Percentiles rank a stretch among this genome's conserved stretches.
Evolutionary conservation across 495 filamentous ascomycete species (phyloP).

Genomic region (Penicillium turbatum): DNA sequence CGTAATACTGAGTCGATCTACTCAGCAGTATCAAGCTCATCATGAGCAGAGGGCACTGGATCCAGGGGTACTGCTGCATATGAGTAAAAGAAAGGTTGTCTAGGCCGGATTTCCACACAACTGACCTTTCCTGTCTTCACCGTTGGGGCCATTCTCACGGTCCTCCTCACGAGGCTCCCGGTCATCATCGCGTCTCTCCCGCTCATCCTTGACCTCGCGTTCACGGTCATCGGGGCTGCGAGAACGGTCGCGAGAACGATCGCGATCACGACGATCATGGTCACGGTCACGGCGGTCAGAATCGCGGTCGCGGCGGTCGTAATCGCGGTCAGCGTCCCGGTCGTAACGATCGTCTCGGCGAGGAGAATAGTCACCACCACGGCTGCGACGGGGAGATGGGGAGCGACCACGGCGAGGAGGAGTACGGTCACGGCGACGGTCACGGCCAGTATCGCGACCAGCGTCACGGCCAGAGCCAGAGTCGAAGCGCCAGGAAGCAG

Average conservation of each 20-base stretch:
- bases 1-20: slow-evolving; percentile 43
- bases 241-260: slow-evolving; percentile 61
- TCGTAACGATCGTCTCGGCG: slow-evolving; percentile 87
- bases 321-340: slow-evolving; percentile 65
- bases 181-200: slow-evolving; percentile 60
- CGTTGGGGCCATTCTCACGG: slow-evolving; percentile 45
- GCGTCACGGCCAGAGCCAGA: slow-evolving; percentile 67
- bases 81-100: slow-evolving; percentile 12
- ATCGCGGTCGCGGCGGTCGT: slow-evolving; percentile 70
- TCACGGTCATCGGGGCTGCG: slow-evolving; percentile 60
- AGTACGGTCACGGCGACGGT: slow-evolving; percentile 67
- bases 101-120: slow-evolving; percentile 4
- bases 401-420: slow-evolving; percentile 75
- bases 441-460: slow-evolving; percentile 64
- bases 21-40: slow-evolving; percentile 97
- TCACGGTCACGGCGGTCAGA: slow-evolving; percentile 59
- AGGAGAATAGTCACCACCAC: slow-evolving; percentile 80
- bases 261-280: slow-evolving; percentile 56
- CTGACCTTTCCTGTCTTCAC: slow-evolving; percentile 84
- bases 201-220: slow-evolving; percentile 66
- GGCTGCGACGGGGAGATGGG: slow-evolving; percentile 70
- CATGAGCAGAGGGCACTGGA: slow-evolving; percentile 78
- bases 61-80: slow-evolving; percentile 52
- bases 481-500: slow-evolving; percentile 97
- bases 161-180: slow-evolving; percentile 54